phyloP scores from a whole-genome alignment of 192 early-diverging fungal species.

The Coemansia aciculifera region DNA sequence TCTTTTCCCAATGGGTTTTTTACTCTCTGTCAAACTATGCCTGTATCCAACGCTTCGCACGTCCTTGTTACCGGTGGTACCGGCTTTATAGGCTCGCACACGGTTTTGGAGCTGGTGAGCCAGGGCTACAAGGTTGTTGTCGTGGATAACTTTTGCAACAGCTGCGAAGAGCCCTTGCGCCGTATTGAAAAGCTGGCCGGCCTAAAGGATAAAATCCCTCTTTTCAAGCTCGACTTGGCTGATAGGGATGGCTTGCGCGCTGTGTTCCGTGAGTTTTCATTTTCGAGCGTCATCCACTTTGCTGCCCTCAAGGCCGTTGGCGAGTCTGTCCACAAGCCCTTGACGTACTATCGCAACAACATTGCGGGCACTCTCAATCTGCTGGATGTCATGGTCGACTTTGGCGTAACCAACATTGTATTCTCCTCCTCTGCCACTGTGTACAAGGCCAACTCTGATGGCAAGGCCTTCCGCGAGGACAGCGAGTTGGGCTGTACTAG shows the following conservation, averaged over 20 bases:
- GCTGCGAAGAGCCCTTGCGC: constrained; percentile 70
- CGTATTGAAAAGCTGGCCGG: constrained; percentile 66
- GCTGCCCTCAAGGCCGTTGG: constrained; percentile 88
- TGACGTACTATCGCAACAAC: constrained; percentile 94
- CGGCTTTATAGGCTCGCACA: constrained; percentile 96
- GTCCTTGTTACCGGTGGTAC: constrained; percentile 72
- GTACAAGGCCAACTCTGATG: constrained; percentile 69
- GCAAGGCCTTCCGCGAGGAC: constrained; percentile 56
- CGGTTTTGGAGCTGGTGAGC: constrained; percentile 77
- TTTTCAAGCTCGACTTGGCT: constrained; percentile 79
- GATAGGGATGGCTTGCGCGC: constrained; percentile 63
- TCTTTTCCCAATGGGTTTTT: background rate
- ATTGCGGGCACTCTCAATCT: constrained; percentile 84
- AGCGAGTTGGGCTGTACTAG: constrained; percentile 74
- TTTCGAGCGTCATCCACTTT: constrained; percentile 81
- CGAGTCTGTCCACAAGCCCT: constrained; percentile 74
- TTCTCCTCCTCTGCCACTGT: constrained; percentile 94
- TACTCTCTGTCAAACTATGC: constrained; percentile 16
- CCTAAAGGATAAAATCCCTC: constrained; percentile 53
- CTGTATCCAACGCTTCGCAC: constrained; percentile 14
- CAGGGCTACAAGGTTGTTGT: constrained; percentile 82
- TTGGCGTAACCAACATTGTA: constrained; percentile 83
- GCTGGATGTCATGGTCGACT: constrained; percentile 79
- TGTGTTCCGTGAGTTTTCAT: constrained; percentile 71
- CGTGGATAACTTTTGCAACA: constrained; percentile 89